Percentiles rank a stretch among this genome's conserved stretches.
Conservation (phyloP, 2,329 filamentous ascomycete species). For the Pseudophaeomoniella oleicola region DNA sequence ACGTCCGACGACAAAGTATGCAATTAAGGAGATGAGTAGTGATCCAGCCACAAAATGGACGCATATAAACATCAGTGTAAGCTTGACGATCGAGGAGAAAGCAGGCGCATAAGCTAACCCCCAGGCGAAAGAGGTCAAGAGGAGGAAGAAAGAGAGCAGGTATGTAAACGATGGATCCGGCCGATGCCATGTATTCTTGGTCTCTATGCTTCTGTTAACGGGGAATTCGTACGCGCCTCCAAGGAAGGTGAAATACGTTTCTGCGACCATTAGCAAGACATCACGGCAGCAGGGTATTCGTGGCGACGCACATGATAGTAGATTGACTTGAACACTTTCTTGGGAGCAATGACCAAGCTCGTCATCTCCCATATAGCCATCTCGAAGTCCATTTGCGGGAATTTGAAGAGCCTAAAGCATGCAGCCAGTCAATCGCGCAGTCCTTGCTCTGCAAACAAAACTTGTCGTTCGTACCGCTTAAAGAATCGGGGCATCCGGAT, state of each 20-base stretch:
- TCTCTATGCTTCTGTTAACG: slow-evolving; percentile 37
- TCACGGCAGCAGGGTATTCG: too few relatives aligned
- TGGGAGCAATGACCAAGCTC: slow-evolving; percentile 51
- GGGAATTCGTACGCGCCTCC: slow-evolving; percentile 23
- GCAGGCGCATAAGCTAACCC: slow-evolving; percentile 39
- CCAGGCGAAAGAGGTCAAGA: slow-evolving; percentile 41
- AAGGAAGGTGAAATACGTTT: slow-evolving; percentile 13
- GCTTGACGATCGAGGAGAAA: slow-evolving; percentile 30
- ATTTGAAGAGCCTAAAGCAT: slow-evolving; percentile 46
- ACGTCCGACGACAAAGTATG: slow-evolving; percentile 49
- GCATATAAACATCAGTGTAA: slow-evolving; percentile 35
- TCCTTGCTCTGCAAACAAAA: not conserved
- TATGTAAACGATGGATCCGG: slow-evolving; percentile 58
- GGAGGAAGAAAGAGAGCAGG: slow-evolving; percentile 52
- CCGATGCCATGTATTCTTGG: slow-evolving; percentile 56
- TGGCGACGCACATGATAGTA: slow-evolving; percentile 47
- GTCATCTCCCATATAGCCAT: slow-evolving; percentile 63
- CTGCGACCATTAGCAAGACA: too few relatives aligned
- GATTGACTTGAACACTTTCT: slow-evolving; percentile 57
- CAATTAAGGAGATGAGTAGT: slow-evolving; percentile 44
- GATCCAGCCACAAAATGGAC: slow-evolving; percentile 48
- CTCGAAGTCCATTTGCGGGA: slow-evolving; percentile 61
- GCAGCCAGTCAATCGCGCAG: slow-evolving; percentile 4
- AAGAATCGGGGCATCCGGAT: slow-evolving; percentile 53
- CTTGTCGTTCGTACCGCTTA: slow-evolving; percentile 31